These are phyloP conservation scores for Aspergillus chevalieri DNA, from an alignment of 2,329 filamentous ascomycete genomes.

Conservation along the genomic window DNA sequence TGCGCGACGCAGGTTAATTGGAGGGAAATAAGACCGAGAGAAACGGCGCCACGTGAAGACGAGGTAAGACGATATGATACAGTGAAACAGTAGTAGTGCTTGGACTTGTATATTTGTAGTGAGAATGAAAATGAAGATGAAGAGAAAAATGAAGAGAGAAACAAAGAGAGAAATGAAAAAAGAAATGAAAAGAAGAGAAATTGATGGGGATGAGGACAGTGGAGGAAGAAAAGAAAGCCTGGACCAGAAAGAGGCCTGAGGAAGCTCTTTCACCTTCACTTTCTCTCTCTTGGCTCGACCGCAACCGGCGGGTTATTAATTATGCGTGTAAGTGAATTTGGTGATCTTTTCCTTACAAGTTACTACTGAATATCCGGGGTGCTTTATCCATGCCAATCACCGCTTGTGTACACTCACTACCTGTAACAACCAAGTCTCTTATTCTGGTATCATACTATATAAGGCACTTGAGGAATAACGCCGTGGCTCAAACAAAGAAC, in stretches of 20 bases:
- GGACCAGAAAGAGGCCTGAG: not conserved
- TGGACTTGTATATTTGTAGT: too few species aligned
- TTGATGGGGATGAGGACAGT: conserved; percentile 1
- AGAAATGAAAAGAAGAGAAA: conserved; percentile 3
- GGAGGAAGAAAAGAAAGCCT: conserved; percentile 1
- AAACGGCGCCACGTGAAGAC: not conserved
- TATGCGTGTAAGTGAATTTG: not conserved
- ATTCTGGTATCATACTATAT: conserved; percentile 22
- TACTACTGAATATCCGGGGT: not conserved
- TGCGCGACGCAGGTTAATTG: not conserved
- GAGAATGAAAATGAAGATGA: not conserved
- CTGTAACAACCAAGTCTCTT: conserved; percentile 14
- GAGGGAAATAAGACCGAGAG: not conserved
- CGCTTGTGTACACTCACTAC: conserved; percentile 9
- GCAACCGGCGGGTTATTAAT: not conserved
- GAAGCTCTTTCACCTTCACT: not conserved
- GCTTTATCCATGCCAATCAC: not conserved
- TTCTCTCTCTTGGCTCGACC: not conserved
- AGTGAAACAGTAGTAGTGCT: too few species aligned
- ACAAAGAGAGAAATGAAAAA: not conserved
- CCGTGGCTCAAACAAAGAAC: conserved; percentile 1
- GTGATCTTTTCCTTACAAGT: not conserved
- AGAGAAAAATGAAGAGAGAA: conserved; percentile 6
- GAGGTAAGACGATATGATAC: not conserved
- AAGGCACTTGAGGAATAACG: conserved; percentile 5